Conservation (phyloP, 495 filamentous ascomycete genomes). For the Gamarada debralockiae region DNA sequence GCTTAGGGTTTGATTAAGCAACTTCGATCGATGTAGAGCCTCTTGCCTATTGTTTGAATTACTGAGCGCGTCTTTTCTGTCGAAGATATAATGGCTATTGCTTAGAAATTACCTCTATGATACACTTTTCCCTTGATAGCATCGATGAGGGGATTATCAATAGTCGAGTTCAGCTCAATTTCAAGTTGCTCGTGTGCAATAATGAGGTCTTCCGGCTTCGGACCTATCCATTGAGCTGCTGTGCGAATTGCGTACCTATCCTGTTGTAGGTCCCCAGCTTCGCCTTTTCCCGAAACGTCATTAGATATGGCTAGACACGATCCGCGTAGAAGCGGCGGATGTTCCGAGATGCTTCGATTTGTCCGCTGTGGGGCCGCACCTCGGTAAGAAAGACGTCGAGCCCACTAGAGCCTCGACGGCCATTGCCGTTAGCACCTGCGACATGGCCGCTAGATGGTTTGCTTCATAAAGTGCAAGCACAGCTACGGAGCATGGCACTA, state of each 20-base stretch:
- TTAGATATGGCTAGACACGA: slow-evolving; percentile 29
- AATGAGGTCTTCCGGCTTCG: slow-evolving; percentile 53
- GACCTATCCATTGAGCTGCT: slow-evolving; percentile 61
- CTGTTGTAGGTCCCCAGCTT: slow-evolving; percentile 40
- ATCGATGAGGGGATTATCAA: slow-evolving; percentile 61
- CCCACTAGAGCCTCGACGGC: slow-evolving; percentile 46
- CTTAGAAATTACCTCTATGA: slow-evolving; percentile 63
- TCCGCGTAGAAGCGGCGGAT: slow-evolving; percentile 46
- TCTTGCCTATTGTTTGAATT: slow-evolving; percentile 51
- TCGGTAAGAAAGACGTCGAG: slow-evolving; percentile 56
- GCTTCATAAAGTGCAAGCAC: slow-evolving; percentile 51
- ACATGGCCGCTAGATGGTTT: slow-evolving; percentile 50
- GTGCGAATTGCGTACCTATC: slow-evolving; percentile 61
- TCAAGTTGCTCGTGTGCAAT: slow-evolving; percentile 50
- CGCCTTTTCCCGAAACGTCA: slow-evolving; percentile 19
- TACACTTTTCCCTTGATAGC: slow-evolving; percentile 34
- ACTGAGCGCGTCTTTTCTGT: slow-evolving; percentile 54
- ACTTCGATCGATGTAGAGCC: slow-evolving; percentile 55
- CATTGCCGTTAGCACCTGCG: slow-evolving; percentile 53
- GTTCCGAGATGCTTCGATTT: slow-evolving; percentile 52
- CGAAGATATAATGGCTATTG: slow-evolving; percentile 50
- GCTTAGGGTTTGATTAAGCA: slow-evolving; percentile 52
- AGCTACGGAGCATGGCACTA: slow-evolving; percentile 46
- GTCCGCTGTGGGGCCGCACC: slow-evolving; percentile 56
- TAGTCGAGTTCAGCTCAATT: slow-evolving; percentile 56